Conservation (phyloP, 1,139 yeast species). For the Candida mesenterica region DNA sequence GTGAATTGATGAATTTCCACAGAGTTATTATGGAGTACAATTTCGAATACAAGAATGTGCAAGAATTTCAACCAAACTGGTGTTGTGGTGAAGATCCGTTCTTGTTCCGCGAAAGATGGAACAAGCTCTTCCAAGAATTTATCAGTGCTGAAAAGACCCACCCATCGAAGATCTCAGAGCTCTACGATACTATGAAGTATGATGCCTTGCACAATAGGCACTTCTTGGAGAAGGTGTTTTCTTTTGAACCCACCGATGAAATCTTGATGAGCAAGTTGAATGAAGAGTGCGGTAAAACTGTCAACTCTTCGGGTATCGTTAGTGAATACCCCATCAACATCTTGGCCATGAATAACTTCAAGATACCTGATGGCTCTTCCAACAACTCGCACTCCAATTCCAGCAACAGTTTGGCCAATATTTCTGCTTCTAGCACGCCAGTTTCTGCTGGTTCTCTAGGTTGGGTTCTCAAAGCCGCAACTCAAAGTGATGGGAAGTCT, state of each 20-base stretch:
- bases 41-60: conserved; percentile 65
- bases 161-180: conserved; percentile 93
- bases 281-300: conserved; percentile 47
- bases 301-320: conserved; percentile 63
- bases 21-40: conserved; percentile 81
- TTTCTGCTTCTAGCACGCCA: conserved; percentile 27
- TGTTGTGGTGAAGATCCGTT: conserved; percentile 96
- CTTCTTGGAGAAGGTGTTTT: conserved; percentile 79
- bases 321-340: conserved; percentile 80
- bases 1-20: conserved; percentile 93
- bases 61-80: conserved; percentile 77
- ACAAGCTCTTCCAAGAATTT: conserved; percentile 90
- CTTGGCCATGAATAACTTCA: conserved; percentile 73
- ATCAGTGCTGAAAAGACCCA: conserved; percentile 93
- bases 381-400: conserved; percentile 23
- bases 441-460: conserved; percentile 69
- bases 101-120: conserved; percentile 95
- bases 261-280: conserved; percentile 37
- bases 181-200: conserved; percentile 97
- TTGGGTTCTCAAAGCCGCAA: conserved; percentile 61
- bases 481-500: conserved; percentile 19
- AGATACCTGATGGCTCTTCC: conserved; percentile 36
- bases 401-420: conserved; percentile 27
- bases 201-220: conserved; percentile 95
- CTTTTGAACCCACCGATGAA: conserved; percentile 61